These are phyloP conservation scores for Mallotus nudiflorus DNA, from an alignment of 345 rosid genomes.

Conservation along the genomic window DNA sequence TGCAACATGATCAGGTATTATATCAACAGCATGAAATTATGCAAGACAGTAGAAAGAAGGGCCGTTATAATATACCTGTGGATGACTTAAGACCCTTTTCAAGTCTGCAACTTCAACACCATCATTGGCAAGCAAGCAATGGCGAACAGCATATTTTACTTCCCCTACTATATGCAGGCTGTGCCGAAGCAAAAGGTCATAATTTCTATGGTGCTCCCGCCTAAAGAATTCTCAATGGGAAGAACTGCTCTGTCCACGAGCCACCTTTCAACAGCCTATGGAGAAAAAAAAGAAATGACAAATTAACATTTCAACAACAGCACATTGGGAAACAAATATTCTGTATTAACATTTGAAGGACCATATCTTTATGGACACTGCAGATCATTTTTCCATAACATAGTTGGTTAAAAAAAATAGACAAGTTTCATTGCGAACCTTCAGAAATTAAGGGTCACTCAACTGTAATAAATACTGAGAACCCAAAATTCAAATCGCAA, in stretches of 20 bases:
- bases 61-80: constrained; percentile 56
- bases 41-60: not conserved
- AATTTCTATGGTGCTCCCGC: constrained; percentile 98
- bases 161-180: constrained; percentile 96
- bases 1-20: constrained; percentile 25
- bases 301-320: not conserved
- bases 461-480: not conserved
- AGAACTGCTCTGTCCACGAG: constrained; percentile 93
- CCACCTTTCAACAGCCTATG: constrained; percentile 87
- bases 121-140: constrained; percentile 88
- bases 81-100: constrained; percentile 93
- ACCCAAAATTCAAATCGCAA: not conserved
- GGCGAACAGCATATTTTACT: constrained; percentile 84
- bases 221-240: constrained; percentile 95
- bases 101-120: constrained; percentile 79
- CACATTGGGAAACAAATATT: not conserved
- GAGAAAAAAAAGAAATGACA: not conserved
- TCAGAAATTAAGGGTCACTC: not conserved
- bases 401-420: too few species aligned
- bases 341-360: not conserved
- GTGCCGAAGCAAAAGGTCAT: constrained; percentile 89
- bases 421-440: not conserved
- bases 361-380: too few species aligned
- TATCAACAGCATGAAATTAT: constrained; percentile 3
- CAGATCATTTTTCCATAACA: not conserved